phyloP scores from a whole-genome alignment of 371 early-diverging fungal genomes.

The Mucor irregularis region DNA sequence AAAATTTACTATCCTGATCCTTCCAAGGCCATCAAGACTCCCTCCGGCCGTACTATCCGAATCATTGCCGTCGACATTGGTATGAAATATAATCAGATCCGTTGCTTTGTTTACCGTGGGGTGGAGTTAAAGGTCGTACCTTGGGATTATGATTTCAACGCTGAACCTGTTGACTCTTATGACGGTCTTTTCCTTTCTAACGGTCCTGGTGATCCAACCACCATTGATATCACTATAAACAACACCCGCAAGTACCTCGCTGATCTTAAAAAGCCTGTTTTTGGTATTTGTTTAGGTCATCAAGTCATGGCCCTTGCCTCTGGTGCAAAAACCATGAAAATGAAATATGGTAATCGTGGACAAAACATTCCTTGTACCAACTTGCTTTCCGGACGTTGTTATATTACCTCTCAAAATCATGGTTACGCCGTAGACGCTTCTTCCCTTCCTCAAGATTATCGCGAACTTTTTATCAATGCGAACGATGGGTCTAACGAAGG shows the following conservation, averaged over 20 bases:
- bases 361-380: conserved; percentile 98
- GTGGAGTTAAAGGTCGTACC: conserved; percentile 94
- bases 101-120: conserved; percentile 92
- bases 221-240: conserved; percentile 72
- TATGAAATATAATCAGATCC: conserved; percentile 97
- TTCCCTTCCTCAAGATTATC: conserved; percentile 76
- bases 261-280: conserved; percentile 83
- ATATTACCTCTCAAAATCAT: conserved; percentile 97
- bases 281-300: conserved; percentile 98
- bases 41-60: conserved; percentile 79
- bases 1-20: conserved; percentile 74
- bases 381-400: conserved; percentile 92
- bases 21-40: conserved; percentile 58
- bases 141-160: conserved; percentile 90
- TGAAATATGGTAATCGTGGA: conserved; percentile 98
- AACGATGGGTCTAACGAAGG: conserved; percentile 98
- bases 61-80: conserved; percentile 95
- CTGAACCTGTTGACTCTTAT: conserved; percentile 67
- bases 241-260: conserved; percentile 67
- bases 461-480: conserved; percentile 94
- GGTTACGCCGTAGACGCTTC: conserved; percentile 93
- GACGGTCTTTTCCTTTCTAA: conserved; percentile 96
- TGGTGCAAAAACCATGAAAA: conserved; percentile 91
- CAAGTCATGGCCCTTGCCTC: conserved; percentile 93
- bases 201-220: conserved; percentile 97